Conservation (phyloP, 331 rosid genomes). For the Pyracantha coccinea region DNA sequence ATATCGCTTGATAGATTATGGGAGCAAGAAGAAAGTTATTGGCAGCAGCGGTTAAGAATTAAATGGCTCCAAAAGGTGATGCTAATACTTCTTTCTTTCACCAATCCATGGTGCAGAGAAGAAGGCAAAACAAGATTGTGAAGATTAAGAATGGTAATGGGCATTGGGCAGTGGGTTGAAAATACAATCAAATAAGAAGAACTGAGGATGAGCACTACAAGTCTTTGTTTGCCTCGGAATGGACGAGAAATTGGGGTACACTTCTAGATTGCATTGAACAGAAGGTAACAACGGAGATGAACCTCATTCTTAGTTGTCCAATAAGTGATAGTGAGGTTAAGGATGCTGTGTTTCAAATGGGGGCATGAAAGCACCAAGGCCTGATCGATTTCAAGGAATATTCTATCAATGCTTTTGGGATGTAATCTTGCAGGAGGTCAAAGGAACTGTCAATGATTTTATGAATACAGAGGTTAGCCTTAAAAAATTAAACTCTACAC, state of each 20-base stretch:
- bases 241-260: not conserved
- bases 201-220: too few relatives aligned
- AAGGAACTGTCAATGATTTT: too few relatives aligned
- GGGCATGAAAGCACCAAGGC: too few relatives aligned
- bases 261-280: not conserved
- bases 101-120: too few relatives aligned
- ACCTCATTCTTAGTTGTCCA: not conserved
- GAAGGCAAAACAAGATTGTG: not conserved
- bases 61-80: not conserved
- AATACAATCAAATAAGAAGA: not conserved
- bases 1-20: too few relatives aligned
- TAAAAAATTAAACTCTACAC: too few relatives aligned
- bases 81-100: not conserved
- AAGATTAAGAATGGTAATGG: not conserved
- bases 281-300: not conserved
- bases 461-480: too few relatives aligned
- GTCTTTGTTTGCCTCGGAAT: not conserved
- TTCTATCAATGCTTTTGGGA: too few relatives aligned
- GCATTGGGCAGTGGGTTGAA: not conserved
- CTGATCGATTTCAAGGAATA: too few relatives aligned
- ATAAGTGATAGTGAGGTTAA: not conserved
- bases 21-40: too few relatives aligned
- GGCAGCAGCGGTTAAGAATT: not conserved
- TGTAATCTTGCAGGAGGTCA: too few relatives aligned
- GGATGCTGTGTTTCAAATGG: not conserved